Evolutionary conservation across 2,329 filamentous ascomycete species (phyloP).

Genomic region (Berkeleyomyces basicola): DNA sequence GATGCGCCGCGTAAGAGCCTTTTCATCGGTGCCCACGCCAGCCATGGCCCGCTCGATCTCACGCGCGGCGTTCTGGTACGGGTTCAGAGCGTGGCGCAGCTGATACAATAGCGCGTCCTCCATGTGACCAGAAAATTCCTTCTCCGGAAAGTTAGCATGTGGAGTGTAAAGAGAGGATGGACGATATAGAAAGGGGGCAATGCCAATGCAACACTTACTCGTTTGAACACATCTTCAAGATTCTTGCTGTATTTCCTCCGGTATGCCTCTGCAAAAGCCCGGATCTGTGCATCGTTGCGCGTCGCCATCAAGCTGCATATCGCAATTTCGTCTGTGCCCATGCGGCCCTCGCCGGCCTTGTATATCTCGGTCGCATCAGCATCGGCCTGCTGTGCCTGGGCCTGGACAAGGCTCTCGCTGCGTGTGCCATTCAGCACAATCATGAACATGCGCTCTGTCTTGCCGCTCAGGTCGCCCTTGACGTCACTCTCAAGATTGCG

Average conservation of each 20-base stretch:
- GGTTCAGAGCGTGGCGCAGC: slow-evolving; percentile 60
- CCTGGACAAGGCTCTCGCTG: slow-evolving; percentile 59
- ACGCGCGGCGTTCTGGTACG: slow-evolving; percentile 66
- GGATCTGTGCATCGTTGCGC: slow-evolving; percentile 66
- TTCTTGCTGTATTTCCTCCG: slow-evolving; percentile 51
- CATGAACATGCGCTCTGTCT: slow-evolving; percentile 72
- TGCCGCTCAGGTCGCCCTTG: slow-evolving; percentile 63
- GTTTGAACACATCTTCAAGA: slow-evolving; percentile 58
- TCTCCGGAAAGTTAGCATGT: not conserved
- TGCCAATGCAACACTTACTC: slow-evolving; percentile 26
- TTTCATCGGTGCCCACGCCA: slow-evolving; percentile 74
- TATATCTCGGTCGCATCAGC: slow-evolving; percentile 63
- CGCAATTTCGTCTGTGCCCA: slow-evolving; percentile 56
- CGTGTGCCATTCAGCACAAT: slow-evolving; percentile 61
- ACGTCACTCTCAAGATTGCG: slow-evolving; percentile 55
- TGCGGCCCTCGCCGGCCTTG: slow-evolving; percentile 54
- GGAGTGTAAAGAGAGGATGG: too few relatives aligned
- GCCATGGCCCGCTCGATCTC: slow-evolving; percentile 78
- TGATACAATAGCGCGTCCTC: slow-evolving; percentile 66
- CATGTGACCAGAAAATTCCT: slow-evolving; percentile 88
- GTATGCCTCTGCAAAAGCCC: slow-evolving; percentile 65
- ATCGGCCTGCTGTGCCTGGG: slow-evolving; percentile 57
- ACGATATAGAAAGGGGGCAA: not conserved
- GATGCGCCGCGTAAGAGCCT: slow-evolving; percentile 58
- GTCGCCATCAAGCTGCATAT: slow-evolving; percentile 65